phyloP scores from a whole-genome alignment of 176 grass and related monocot genomes.

The Oryza nivara region DNA sequence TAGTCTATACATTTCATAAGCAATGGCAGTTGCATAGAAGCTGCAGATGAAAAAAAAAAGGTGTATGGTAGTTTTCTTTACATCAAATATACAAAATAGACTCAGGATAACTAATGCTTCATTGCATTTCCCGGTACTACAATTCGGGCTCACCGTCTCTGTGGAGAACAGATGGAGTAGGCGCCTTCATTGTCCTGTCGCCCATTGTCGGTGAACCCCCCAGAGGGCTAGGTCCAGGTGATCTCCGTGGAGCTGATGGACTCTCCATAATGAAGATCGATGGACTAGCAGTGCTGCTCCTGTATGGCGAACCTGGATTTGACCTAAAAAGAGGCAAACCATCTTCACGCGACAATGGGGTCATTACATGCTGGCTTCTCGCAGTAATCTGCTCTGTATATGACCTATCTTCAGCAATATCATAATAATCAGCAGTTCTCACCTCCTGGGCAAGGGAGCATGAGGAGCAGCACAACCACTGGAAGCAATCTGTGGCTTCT shows the following conservation, averaged over 20 bases:
- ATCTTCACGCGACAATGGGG: constrained; percentile 51
- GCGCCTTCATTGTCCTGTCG: constrained; percentile 47
- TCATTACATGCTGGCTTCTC: constrained; percentile 45
- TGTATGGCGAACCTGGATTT: constrained; percentile 53
- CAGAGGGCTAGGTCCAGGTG: constrained; percentile 41
- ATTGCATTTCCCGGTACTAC: neutral
- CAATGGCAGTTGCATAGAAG: neutral
- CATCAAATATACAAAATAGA: constrained; percentile 37
- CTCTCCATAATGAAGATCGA: constrained; percentile 57
- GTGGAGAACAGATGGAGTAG: constrained; percentile 37
- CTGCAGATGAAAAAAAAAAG: neutral
- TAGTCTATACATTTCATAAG: constrained; percentile 11
- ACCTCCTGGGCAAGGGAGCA: constrained; percentile 92
- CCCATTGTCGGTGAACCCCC: constrained; percentile 33
- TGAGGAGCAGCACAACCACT: constrained; percentile 85
- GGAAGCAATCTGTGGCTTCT: constrained; percentile 55
- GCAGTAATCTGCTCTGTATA: neutral
- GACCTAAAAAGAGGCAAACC: constrained; percentile 58
- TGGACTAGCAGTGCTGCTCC: constrained; percentile 35
- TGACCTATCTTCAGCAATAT: constrained; percentile 70
- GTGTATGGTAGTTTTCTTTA: constrained; percentile 21
- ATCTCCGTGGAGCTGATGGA: constrained; percentile 44
- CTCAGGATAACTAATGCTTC: neutral
- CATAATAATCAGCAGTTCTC: constrained; percentile 79
- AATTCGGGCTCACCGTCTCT: constrained; percentile 33